A percentile compares a stretch with the other conserved stretches of the same genome.
Evolutionary conservation across 345 rosid species (phyloP).

Genomic region (Boechera retrofracta): DNA sequence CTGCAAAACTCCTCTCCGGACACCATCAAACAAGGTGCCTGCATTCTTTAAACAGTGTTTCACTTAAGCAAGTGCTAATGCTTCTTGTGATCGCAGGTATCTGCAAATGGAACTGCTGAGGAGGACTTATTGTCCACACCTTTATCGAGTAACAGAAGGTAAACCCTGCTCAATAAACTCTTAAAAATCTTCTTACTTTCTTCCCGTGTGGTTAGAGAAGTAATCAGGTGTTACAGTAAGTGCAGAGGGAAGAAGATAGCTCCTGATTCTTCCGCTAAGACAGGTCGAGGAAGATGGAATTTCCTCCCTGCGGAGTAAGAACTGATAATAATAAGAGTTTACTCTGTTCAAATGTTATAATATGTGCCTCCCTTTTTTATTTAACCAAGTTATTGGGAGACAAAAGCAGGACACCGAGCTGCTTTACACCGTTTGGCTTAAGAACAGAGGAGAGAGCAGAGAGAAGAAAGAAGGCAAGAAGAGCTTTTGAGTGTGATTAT

Average conservation of each 20-base stretch:
- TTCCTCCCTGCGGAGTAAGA: conserved; percentile 82
- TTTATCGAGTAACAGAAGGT: conserved; percentile 63
- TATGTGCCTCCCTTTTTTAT: conserved; percentile 27
- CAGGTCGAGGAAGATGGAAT: conserved; percentile 64
- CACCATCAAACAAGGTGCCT: conserved; percentile 60
- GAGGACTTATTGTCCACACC: conserved; percentile 61
- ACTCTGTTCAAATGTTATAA: conserved; percentile 53
- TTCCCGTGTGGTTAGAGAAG: conserved; percentile 17
- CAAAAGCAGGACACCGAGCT: conserved; percentile 64
- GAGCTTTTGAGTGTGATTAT: background rate
- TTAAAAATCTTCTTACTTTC: background rate
- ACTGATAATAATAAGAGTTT: background rate
- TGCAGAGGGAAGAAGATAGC: conserved; percentile 56
- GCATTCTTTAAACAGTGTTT: conserved; percentile 1
- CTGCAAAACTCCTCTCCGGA: conserved; percentile 64
- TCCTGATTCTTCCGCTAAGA: conserved; percentile 55
- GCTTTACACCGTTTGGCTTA: conserved; percentile 66
- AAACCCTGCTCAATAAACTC: conserved; percentile 21
- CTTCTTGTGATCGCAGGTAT: conserved; percentile 51
- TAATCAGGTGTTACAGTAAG: conserved; percentile 40
- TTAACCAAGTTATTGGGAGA: conserved; percentile 20
- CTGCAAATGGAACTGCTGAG: conserved; percentile 42
- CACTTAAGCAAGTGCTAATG: conserved; percentile 18
- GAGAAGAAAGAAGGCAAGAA: conserved; percentile 77
- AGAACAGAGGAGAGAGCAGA: conserved; percentile 89